phyloP scores from a whole-genome alignment of 2,329 filamentous ascomycete species.

The Aspergillus uvarum region DNA sequence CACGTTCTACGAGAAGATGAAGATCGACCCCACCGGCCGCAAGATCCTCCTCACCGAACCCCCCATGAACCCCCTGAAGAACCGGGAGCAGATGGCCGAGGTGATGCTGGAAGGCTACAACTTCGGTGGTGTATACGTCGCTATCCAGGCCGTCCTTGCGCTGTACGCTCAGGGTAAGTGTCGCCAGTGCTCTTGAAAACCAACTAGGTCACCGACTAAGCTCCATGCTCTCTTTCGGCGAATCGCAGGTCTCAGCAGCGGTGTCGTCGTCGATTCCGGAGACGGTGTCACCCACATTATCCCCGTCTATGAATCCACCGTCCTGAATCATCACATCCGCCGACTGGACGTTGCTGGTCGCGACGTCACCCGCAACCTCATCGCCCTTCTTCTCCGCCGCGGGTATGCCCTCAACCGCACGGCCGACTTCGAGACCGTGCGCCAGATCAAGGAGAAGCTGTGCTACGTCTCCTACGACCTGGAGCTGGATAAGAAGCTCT shows the following conservation, averaged over 20 bases:
- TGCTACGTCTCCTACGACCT: conserved; percentile 99
- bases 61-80: conserved; percentile 95
- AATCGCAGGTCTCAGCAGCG: conserved; percentile 71
- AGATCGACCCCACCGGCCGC: conserved; percentile 82
- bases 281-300: conserved; percentile 99
- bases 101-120: conserved; percentile 98
- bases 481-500: conserved; percentile 90
- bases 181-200: conserved; percentile 11
- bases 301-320: conserved; percentile 95
- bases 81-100: conserved; percentile 96
- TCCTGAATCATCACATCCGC: conserved; percentile 93
- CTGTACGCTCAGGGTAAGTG: conserved; percentile 87
- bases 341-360: conserved; percentile 92
- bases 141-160: conserved; percentile 93
- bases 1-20: conserved; percentile 96
- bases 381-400: conserved; percentile 86
- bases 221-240: conserved; percentile 9
- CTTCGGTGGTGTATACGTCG: conserved; percentile 96
- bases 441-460: conserved; percentile 99
- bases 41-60: conserved; percentile 98
- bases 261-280: conserved; percentile 97
- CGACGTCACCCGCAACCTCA: conserved; percentile 97
- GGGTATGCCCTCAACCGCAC: conserved; percentile 97
- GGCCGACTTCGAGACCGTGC: conserved; percentile 97
- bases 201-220: not conserved